Conservation (phyloP, 495 filamentous ascomycete species). For the Aspergillus heteromorphus region DNA sequence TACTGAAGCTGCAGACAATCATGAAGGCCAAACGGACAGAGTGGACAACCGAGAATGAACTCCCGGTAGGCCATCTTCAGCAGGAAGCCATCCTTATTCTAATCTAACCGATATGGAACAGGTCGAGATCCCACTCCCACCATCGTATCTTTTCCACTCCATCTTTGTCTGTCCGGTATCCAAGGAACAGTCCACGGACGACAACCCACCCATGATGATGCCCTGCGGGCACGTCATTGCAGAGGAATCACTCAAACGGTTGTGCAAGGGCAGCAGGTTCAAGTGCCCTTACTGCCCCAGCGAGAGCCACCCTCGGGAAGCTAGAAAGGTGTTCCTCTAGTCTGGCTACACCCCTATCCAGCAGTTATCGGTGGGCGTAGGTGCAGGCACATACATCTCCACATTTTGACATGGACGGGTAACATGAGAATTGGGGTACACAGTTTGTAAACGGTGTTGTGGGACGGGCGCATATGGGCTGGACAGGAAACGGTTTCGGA, state of each 20-base stretch:
- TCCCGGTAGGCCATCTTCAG: slow-evolving; percentile 54
- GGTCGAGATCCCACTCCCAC: slow-evolving; percentile 86
- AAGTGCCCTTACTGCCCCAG: slow-evolving; percentile 96
- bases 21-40: slow-evolving; percentile 84
- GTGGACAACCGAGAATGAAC: slow-evolving; percentile 87
- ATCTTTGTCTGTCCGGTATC: slow-evolving; percentile 98
- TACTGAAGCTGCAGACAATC: slow-evolving; percentile 76
- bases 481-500: not conserved
- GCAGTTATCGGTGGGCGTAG: not conserved
- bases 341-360: not conserved
- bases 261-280: slow-evolving; percentile 74
- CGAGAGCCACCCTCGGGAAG: slow-evolving; percentile 72
- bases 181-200: slow-evolving; percentile 90
- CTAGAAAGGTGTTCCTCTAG: slow-evolving; percentile 62
- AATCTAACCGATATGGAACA: slow-evolving; percentile 18
- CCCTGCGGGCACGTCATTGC: slow-evolving; percentile 95
- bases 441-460: not conserved
- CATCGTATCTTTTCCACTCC: slow-evolving; percentile 82
- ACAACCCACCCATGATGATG: slow-evolving; percentile 96
- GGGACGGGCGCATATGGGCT: not conserved
- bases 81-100: not conserved
- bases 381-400: slow-evolving; percentile 9
- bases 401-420: not conserved
- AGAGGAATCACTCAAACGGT: slow-evolving; percentile 67
- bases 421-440: not conserved